Base-by-base conservation (phyloP, 345 rosid genomes). In the Xanthoceras sorbifolium region DNA sequence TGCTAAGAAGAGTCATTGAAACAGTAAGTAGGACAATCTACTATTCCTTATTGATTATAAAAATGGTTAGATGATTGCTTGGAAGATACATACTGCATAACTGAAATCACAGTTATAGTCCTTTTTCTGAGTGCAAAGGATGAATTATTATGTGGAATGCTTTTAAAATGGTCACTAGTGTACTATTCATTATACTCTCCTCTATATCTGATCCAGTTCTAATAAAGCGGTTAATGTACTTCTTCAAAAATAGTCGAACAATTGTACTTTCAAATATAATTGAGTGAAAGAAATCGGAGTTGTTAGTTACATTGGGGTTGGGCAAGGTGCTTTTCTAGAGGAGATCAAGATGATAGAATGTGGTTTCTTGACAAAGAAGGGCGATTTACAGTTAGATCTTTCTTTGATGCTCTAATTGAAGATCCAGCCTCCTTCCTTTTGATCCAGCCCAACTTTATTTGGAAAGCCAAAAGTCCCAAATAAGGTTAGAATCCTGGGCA, bases 1-100 rank as follows among this genome's bases (percentile, higher is more conserved):
- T 92, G 98, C 94, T 96, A 74, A 89, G 89, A 80, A 91, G 89
- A 83, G 99, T 96, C 69, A 80, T 92, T 66, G 97, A 96, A 69
- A 90, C 80, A 86, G 99, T 96, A 82, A 86, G 87, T 81, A 63
- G 70, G 25, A 70, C 67, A 67, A 48, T 72, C 29, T 48, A 26
- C 69, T 57, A 48, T 79, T 64, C 14, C 38, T 36, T 60, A 11
- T 34, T 46, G 64, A 72, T 38, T 12, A 18, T 55, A 29, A n/a
- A 65, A 20, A 40, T 34, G 40, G 65, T 66, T n/a, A 61, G 25
- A 48, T 76, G 65, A 48, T 69, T 67, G 73, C 64, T 66, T 57
- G 32, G 44, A 9, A 69, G 69, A 48, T 77, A 46, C 63, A 15
- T 69, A 1, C 34, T 63, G 54, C 52, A 40, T 63, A 1, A 29